Percentiles rank a stretch among this genome's conserved stretches.
phyloP scores from a whole-genome alignment of 2,329 filamentous ascomycete species.

The Sporothrix brasiliensis region DNA sequence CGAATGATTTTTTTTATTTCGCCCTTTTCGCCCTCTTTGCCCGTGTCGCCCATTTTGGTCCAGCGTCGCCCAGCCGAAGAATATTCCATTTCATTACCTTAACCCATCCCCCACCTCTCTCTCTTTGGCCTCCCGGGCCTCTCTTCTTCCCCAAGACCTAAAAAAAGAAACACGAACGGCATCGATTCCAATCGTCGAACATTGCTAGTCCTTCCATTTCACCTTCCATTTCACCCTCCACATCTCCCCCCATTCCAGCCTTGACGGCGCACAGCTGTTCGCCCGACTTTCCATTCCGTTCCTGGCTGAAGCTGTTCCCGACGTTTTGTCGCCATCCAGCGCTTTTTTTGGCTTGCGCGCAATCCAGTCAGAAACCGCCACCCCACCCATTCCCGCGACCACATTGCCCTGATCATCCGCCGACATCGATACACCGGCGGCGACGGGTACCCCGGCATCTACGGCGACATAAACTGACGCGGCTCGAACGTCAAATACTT shows the following conservation, averaged over 20 bases:
- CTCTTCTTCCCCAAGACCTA: conserved; percentile 32
- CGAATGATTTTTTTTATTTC: conserved; percentile 28
- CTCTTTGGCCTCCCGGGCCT: conserved; percentile 23
- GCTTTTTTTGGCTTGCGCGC: conserved; percentile 4
- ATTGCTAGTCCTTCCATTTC: conserved; percentile 27
- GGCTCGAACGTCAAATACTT: not conserved
- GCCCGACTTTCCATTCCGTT: no score
- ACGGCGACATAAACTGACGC: not conserved
- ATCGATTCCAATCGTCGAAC: conserved; percentile 25
- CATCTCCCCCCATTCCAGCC: conserved; percentile 8
- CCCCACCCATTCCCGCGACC: not conserved
- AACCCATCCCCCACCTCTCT: conserved; percentile 31
- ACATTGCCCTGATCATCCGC: not conserved
- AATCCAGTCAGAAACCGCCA: conserved; percentile 9
- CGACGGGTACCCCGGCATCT: conserved; percentile 17
- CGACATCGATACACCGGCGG: conserved; percentile 5
- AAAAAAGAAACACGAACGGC: conserved; percentile 36
- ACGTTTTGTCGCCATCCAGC: conserved; percentile 18
- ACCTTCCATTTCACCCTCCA: conserved; percentile 21
- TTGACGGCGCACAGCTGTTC: conserved; percentile 11
- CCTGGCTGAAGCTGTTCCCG: not conserved
- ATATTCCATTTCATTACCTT: conserved; percentile 28
- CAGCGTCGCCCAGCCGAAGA: conserved; percentile 13
- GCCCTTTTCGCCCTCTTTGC: not conserved
- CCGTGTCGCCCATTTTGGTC: conserved; percentile 14